Conservation (phyloP, 345 rosid genomes). For the Hibiscus syriacus region DNA sequence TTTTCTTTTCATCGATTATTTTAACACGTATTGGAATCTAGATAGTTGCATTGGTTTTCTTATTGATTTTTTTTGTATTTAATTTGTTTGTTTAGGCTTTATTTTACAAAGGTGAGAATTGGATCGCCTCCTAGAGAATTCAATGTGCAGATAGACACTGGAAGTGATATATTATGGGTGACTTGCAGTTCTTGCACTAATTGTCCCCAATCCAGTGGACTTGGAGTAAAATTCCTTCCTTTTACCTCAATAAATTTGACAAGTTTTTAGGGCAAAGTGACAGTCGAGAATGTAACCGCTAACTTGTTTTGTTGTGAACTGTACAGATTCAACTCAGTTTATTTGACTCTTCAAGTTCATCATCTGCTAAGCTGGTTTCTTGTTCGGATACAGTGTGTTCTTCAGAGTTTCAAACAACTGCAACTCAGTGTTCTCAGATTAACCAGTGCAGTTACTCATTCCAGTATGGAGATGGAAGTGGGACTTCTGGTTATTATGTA, state of each 20-base stretch:
- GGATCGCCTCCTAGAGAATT: slow-evolving; percentile 95
- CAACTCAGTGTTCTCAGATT: slow-evolving; percentile 57
- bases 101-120: slow-evolving; percentile 84
- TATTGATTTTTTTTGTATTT: background rate
- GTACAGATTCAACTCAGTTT: slow-evolving; percentile 67
- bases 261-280: slow-evolving; percentile 4
- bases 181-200: too few relatives aligned
- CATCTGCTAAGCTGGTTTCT: slow-evolving; percentile 51
- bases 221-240: slow-evolving; percentile 51
- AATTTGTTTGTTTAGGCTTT: slow-evolving; percentile 50
- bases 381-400: slow-evolving; percentile 47
- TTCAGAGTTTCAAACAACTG: slow-evolving; percentile 46
- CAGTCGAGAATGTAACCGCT: slow-evolving; percentile 8
- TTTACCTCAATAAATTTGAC: background rate
- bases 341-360: slow-evolving; percentile 64
- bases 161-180: too few relatives aligned
- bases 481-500: slow-evolving; percentile 84
- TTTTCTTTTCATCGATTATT: background rate
- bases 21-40: background rate
- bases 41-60: background rate
- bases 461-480: slow-evolving; percentile 92
- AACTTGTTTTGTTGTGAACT: slow-evolving; percentile 10
- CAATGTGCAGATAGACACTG: slow-evolving; percentile 95
- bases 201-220: slow-evolving; percentile 79
- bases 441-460: slow-evolving; percentile 80